Percentiles rank a stretch among this genome's conserved stretches.
Evolutionary conservation across 306 rosid species (phyloP).

Genomic region (Chamaecrista fasciculata): DNA sequence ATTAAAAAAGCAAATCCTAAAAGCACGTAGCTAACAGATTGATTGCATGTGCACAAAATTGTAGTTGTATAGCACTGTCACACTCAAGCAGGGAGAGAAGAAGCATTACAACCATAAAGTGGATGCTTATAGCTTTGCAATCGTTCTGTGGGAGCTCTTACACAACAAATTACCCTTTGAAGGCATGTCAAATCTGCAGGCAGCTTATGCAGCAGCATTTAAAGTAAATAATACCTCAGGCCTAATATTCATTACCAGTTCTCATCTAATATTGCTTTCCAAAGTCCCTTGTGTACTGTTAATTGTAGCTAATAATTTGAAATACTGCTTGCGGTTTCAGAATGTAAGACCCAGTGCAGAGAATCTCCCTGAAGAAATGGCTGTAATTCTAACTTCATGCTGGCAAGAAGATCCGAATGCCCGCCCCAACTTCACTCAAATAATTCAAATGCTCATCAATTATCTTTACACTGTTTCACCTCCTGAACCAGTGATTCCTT

Average conservation of each 20-base stretch:
- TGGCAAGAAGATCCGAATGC: conserved; percentile 95
- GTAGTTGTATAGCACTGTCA: conserved; percentile 92
- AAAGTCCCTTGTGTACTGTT: conserved; percentile 1
- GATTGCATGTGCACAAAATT: conserved; percentile 31
- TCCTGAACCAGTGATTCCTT: conserved; percentile 57
- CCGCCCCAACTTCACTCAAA: conserved; percentile 80
- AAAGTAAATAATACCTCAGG: conserved; percentile 46
- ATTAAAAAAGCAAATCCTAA: too few species aligned
- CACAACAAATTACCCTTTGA: conserved; percentile 92
- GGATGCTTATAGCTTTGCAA: conserved; percentile 91
- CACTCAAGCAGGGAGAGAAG: conserved; percentile 93
- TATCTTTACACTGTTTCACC: conserved; percentile 78
- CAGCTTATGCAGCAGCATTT: conserved; percentile 95
- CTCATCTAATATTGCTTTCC: conserved; percentile 7
- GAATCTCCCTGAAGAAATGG: conserved; percentile 74
- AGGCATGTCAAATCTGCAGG: conserved; percentile 99
- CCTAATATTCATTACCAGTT: background rate
- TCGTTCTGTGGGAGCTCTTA: conserved; percentile 93
- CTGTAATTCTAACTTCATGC: conserved; percentile 71
- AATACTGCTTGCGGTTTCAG: conserved; percentile 48
- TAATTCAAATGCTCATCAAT: conserved; percentile 77
- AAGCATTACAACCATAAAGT: conserved; percentile 97
- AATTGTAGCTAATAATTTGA: conserved; percentile 20
- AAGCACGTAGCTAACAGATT: too few species aligned
- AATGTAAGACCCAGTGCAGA: conserved; percentile 93